Base-by-base conservation (phyloP, 163 green algal genomes). In the Chlamydomonas reinhardtii region DNA sequence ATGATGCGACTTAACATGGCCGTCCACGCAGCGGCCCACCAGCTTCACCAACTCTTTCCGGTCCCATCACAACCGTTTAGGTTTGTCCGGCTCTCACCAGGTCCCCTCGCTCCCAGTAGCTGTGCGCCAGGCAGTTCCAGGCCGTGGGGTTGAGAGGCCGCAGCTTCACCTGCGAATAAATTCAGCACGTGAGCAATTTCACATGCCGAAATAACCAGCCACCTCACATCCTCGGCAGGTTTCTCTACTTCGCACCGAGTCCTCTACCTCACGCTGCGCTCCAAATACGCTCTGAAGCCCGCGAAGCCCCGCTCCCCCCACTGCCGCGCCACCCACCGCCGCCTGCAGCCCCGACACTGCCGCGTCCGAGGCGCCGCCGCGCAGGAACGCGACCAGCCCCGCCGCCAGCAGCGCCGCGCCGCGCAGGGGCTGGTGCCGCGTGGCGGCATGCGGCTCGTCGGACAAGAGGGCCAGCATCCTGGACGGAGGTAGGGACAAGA, bases 121-220 rank as follows among this genome's bases (percentile, higher is more conserved):
- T 78, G 79, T 85, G 79, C 68, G 79, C 69, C 79, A 85, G 79
- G 69, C 79, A 85, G 68, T 77, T 85, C 79, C 79, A 85, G 25
- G 79, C 79, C 3, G 32, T 62, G 52, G 79, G 68, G 52, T 39
- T 75, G 8, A 69, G 79, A 25, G 79, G 68, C 24, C 69, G 52
- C 32, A 85, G 52, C 79, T 85, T 85, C 12, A 85, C 79, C 79
- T 85, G 79, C 27, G n/a, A 24, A 11, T 14, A 54, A 6, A 54
- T n/a, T n/a, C n/a, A n/a, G n/a, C n/a, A n/a, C n/a, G n/a, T n/a
- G n/a, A n/a, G n/a, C n/a, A n/a, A n/a, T n/a, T n/a, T n/a, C 43
- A 54, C 43, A 54, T 54, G 43, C 43, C 6, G n/a, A n/a, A n/a
- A n/a, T n/a, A n/a, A n/a, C n/a, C n/a, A n/a, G n/a, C n/a, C n/a